Base-by-base conservation (phyloP, 139 green algal genomes). In the Picocystis salinarum region DNA sequence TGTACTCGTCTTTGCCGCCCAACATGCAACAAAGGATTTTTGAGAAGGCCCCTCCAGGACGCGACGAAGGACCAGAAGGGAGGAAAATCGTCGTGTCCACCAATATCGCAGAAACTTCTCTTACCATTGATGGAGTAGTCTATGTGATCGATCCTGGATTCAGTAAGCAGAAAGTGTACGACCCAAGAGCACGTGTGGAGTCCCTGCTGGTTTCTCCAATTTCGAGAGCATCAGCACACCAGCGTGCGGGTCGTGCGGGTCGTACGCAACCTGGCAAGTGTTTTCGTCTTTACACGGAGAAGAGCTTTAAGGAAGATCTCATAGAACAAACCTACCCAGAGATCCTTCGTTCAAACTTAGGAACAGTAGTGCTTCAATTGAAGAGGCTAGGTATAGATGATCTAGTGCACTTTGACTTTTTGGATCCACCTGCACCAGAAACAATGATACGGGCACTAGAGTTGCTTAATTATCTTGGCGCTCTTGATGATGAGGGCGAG, bases 371-470 rank as follows among this genome's bases (percentile, higher is more conserved):
- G 48, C 61, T 99, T 53, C 79, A 94, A 71, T 75, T 99, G 6
- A 97, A 99, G 56, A 99, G 96, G 77, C 76, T 99, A 44, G 89
- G 86, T 33, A 93, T 99, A 28, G 80, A 99, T 40, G 88, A 99
- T 64, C 64, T 99, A 59, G 88, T 96, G 29, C 87, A 97, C 64
- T 96, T 96, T 71, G 87, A 97, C 73, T 96, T 96, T 72, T 95
- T 96, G 87, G 88, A 99, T 63, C 88, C 88, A 11, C 88, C 88
- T 23, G 88, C 88, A 2, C 88, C 88, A 12, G 88, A 99, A 65
- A 99, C 88, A 15, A 76, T 99, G 10, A 99, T 99, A 88, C 66
- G 88, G 4, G 88, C 88, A 6, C 70, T 99, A 57, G 88, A 99
- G 76, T 61, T 97, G 63, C 75, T 99, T 26, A 99, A 99, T 72